Evolutionary conservation across 345 rosid genomes (phyloP).

Genomic region (Lepidium aucheri): DNA sequence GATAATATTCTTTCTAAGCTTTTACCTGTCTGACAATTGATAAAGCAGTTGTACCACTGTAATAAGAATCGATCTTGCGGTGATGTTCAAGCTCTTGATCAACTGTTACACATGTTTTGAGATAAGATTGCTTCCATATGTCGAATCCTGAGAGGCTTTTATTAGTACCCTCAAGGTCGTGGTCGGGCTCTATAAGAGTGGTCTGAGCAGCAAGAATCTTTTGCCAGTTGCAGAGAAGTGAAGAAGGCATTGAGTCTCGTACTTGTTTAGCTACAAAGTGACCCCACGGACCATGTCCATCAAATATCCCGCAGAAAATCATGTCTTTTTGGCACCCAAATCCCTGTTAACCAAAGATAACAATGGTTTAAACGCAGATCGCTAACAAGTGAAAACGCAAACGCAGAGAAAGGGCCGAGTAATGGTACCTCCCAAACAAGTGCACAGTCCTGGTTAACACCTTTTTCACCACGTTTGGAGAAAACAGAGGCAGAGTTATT

Average conservation of each 20-base stretch:
- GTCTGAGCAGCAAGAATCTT: constrained; percentile 56
- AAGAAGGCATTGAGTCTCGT: constrained; percentile 62
- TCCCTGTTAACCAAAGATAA: constrained; percentile 47
- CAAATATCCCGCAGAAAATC: constrained; percentile 89
- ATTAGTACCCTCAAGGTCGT: constrained; percentile 23
- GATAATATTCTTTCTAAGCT: background rate
- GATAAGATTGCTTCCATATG: constrained; percentile 76
- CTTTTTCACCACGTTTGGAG: constrained; percentile 82
- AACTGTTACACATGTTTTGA: constrained; percentile 69
- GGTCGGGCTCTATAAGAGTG: constrained; percentile 39
- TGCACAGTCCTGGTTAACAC: constrained; percentile 82
- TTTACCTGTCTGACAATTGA: constrained; percentile 79
- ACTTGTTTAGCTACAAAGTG: constrained; percentile 85
- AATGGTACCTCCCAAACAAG: constrained; percentile 87
- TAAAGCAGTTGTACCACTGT: constrained; percentile 88
- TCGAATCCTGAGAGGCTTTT: constrained; percentile 44
- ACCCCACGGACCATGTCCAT: constrained; percentile 99
- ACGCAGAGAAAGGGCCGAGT: background rate
- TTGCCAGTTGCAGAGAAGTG: constrained; percentile 82
- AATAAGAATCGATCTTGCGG: constrained; percentile 64
- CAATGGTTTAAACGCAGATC: no score
- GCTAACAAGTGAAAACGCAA: background rate
- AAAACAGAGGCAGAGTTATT: constrained; percentile 64
- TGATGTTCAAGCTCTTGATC: constrained; percentile 69
- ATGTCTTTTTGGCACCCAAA: constrained; percentile 93